phyloP scores from a whole-genome alignment of 345 rosid species.

The Atalantia buxifolia region DNA sequence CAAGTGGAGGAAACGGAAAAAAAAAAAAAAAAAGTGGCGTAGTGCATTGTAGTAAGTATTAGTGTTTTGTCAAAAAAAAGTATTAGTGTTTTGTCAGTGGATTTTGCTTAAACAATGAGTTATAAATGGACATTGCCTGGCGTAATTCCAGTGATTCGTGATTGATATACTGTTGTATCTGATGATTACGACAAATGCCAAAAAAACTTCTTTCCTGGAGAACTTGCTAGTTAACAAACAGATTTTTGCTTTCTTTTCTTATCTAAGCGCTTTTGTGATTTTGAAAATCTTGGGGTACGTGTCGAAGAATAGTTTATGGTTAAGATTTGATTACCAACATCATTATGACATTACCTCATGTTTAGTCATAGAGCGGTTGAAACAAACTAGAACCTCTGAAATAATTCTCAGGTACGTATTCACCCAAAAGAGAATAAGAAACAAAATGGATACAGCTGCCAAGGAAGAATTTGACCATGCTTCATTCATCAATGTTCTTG shows the following conservation, averaged over 20 bases:
- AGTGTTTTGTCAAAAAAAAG: neutral
- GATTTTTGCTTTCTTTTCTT: too few species aligned
- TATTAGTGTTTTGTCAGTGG: neutral
- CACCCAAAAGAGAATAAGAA: neutral
- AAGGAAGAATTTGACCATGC: neutral
- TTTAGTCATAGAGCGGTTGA: too few species aligned
- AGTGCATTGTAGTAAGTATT: neutral
- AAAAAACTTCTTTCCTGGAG: too few species aligned
- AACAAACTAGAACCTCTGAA: too few species aligned
- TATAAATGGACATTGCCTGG: neutral
- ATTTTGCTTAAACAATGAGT: neutral
- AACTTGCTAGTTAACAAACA: too few species aligned
- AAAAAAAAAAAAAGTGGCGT: neutral
- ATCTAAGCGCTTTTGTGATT: too few species aligned
- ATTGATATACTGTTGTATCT: neutral
- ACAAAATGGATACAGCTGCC: neutral
- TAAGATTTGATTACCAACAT: too few species aligned
- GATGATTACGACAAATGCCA: neutral
- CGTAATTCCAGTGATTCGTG: neutral
- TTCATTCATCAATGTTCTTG: neutral
- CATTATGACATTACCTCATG: too few species aligned
- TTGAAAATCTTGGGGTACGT: too few species aligned
- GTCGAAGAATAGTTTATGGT: too few species aligned
- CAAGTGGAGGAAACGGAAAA: neutral
- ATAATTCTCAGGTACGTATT: neutral